Base-by-base conservation (phyloP, 768 basidiomycete genomes). In the Fomitopsis pulvina region DNA sequence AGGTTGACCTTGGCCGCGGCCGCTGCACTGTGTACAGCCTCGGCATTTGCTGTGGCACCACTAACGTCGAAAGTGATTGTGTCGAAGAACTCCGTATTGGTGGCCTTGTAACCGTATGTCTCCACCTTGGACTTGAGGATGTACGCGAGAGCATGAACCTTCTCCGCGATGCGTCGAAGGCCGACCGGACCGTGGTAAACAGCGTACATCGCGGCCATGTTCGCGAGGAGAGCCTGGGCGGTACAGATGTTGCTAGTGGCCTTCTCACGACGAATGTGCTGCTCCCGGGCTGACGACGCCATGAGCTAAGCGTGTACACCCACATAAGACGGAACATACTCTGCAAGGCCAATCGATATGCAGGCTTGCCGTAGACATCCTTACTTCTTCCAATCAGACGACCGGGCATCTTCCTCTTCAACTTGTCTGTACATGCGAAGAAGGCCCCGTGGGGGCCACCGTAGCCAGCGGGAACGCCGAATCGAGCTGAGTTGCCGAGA, bases 401-500 rank as follows among this genome's bases (percentile, higher is more conserved):
- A 47, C 96, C 96, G n/a, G 96, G 96, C 92, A 98, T 96, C 72
- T 94, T 95, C 56, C 95, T 76, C 77, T 98, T 99, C 48, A 98
- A 71, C 54, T 77, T 81, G 50, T 98, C 92, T 18, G 83, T 89
- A 57, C 90, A 89, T 2, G 96, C 90, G 64, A 99, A 98, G 77
- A 98, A 99, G 0, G 91, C 96, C 18, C 87, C 95, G 63, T 99
- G 95, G 18, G 95, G 95, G 14, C 95, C 95, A 47, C 95, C 95
- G 65, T 92, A 96, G n/a, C 95, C 95, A 40, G 85, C 79, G 18
- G 95, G 94, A 14, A 99, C 95, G 62, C 96, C 96, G 60, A 99
- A 99, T 16, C 96, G 82, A 26, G 88, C 95, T 14, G 92, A 92
- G 65, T 95, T 97, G 32, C 96, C 96, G 40, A 95, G 73, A 7